Evolutionary conservation across 257 asterid species (phyloP), one percentile per base, ranked within the genome.

Genomic region (Solanum tarapatanum): DNA sequence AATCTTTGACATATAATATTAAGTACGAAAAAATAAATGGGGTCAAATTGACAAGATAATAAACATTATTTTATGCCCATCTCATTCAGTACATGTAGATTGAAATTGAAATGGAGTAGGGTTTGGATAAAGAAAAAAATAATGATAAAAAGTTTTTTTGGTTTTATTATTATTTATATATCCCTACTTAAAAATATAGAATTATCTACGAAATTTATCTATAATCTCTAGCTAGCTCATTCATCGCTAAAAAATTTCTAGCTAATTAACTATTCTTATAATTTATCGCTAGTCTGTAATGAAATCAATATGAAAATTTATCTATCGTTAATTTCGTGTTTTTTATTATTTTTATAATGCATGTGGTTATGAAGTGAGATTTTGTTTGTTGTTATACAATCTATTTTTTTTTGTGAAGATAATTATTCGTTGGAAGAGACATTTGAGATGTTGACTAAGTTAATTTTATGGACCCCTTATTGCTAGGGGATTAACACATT

Each of bases 381-480:
- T 89, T 88, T 86, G 85, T 72, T 43, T 87, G 91, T 68, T 83
- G 66, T 83, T 76, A 68, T 80, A 83, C 79, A 72, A n/a, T 41
- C 24, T 43, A 7, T 79, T 77, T 77, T n/a, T 32, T 32, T 8
- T 8, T 76, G 19, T 37, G 28, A 37, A 32, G 51, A 60, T 80
- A 45, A 80, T 43, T 80, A 80, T 14, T 80, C 17, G 30, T 33
- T 48, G 64, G 87, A 89, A 82, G 79, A 55, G 92, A 93, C 94
- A 70, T 10, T 70, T 70, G 84, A 90, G 96, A 93, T 87, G 85
- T 89, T 75, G 91, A 88, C 90, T 88, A 88, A 88, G 87, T 89
- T 88, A 82, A 87, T 21, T 58, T 55, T 14, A 89, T 92, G 93
- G 94, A 89, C 93, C 94, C 92, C n/a, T 86, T 74, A 68, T 72